Evolutionary conservation across 495 filamentous ascomycete genomes (phyloP).

Genomic region (Penicillium angulare): DNA sequence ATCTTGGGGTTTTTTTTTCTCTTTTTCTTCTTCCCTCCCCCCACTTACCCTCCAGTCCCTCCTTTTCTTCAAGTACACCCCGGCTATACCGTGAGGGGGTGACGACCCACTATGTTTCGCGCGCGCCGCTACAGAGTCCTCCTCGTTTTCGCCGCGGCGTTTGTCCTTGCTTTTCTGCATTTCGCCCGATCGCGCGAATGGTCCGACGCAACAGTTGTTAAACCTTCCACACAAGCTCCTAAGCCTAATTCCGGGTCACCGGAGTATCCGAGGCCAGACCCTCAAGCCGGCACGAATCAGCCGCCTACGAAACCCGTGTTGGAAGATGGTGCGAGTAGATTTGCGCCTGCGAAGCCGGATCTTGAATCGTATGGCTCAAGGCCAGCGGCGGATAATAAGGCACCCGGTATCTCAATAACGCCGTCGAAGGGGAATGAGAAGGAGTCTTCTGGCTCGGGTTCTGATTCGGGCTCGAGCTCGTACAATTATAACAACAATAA

Average conservation of each 20-base stretch:
- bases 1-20: neutral
- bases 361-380: conserved; percentile 6
- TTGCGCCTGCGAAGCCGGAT: conserved; percentile 11
- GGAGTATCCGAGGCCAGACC: conserved; percentile 1
- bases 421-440: neutral
- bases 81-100: neutral
- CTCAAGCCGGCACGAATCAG: neutral
- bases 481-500: conserved; percentile 4
- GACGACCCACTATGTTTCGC: conserved; percentile 64
- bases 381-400: too few relatives aligned
- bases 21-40: neutral
- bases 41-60: too few relatives aligned
- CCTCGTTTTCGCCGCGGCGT: conserved; percentile 64
- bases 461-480: neutral
- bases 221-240: conserved; percentile 10
- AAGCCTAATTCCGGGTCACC: conserved; percentile 1
- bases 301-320: neutral
- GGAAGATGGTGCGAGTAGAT: conserved; percentile 2
- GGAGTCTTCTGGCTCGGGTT: neutral
- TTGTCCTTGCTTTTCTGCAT: conserved; percentile 64
- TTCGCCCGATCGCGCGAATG: conserved; percentile 47
- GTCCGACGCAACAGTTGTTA: conserved; percentile 14
- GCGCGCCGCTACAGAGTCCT: conserved; percentile 75
- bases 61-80: too few relatives aligned
- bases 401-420: too few relatives aligned